Conservation (phyloP, 129 eudicot genomes). For the Helianthus annuus region HanXRQr2.0-SUNRISE NC_035442.2:134629705-134630204, state of each 20-base stretch:
- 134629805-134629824: neutral
- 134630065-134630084: slow-evolving; percentile 8
- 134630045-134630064: neutral
- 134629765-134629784: neutral
- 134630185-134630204: neutral
- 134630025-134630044: neutral
- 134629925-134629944: neutral
- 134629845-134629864: slow-evolving; percentile 20
- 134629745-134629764: neutral
- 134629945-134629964: neutral
- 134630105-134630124: neutral
- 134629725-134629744: neutral
- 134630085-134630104: slow-evolving; percentile 10
- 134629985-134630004: neutral
- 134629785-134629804: neutral
- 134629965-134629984: neutral
- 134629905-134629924: neutral
- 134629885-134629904: neutral
- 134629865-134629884: neutral
- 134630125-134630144: neutral
- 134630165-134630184: neutral
- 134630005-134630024: slow-evolving; percentile 5
- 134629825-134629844: neutral
- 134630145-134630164: neutral
- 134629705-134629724: neutral